These are phyloP conservation scores for Magnolia kwangsiensis DNA, from an alignment of 164 flowering plant genomes.

Conservation along the genomic window DNA sequence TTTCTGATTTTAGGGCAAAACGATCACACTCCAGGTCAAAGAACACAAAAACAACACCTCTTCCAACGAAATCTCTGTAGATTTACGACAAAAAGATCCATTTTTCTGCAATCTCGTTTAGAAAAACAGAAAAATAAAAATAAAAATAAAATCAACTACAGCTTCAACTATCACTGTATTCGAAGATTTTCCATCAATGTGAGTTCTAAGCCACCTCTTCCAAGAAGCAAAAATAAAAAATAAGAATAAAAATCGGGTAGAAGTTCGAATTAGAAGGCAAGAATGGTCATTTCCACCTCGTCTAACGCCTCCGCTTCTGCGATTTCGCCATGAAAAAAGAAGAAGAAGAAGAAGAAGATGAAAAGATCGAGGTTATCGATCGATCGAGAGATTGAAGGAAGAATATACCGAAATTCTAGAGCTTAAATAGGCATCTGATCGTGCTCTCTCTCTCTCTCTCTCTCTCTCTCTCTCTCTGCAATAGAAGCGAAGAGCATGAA, in stretches of 20 bases:
- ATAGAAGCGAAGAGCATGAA: background rate
- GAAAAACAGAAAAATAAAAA: background rate
- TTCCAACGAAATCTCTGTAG: background rate
- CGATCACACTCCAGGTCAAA: background rate
- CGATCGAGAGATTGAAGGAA: background rate
- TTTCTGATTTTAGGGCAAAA: background rate
- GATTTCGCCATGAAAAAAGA: background rate
- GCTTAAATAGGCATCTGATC: background rate
- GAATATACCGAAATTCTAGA: background rate
- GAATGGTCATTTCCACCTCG: background rate
- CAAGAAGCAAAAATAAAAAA: too few species aligned
- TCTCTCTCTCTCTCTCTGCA: too few species aligned
- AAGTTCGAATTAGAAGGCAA: background rate
- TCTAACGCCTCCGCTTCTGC: background rate
- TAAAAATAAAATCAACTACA: background rate
- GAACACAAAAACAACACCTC: slow-evolving; percentile 3
- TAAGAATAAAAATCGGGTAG: background rate
- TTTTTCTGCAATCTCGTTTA: background rate
- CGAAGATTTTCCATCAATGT: background rate
- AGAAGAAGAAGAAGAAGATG: background rate
- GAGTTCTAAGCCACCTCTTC: background rate
- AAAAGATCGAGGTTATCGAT: background rate
- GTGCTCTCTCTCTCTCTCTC: too few species aligned
- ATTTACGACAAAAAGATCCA: background rate
- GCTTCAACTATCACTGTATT: background rate